These are phyloP conservation scores for Haplosporangium gracile DNA, from an alignment of 192 early-diverging fungal species.

Conservation along the genomic window DNA sequence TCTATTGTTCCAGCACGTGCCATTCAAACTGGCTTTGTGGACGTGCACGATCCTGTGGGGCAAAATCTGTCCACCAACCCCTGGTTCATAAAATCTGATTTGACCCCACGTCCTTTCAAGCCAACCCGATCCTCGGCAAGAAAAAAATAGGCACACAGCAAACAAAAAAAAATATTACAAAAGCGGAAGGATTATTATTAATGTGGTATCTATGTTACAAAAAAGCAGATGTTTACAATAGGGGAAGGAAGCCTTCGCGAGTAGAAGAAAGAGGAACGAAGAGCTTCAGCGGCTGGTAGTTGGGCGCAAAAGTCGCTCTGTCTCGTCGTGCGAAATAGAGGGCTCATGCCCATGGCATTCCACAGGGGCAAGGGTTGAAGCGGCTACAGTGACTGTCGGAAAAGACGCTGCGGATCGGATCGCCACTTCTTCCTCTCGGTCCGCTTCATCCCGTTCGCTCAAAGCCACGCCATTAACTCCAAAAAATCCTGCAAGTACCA, in stretches of 20 bases:
- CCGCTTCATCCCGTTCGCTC: conserved; percentile 48
- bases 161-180: background rate
- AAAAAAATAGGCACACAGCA: background rate
- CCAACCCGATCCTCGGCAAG: background rate
- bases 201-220: background rate
- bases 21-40: background rate
- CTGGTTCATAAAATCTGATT: too few relatives aligned
- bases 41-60: conserved; percentile 4
- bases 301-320: background rate
- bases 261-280: background rate
- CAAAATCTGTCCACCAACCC: too few relatives aligned
- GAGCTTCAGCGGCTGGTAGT: background rate
- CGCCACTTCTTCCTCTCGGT: conserved; percentile 37
- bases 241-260: background rate
- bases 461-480: conserved; percentile 66
- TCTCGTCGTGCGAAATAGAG: background rate
- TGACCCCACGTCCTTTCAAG: too few relatives aligned
- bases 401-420: conserved; percentile 38
- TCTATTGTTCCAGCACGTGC: background rate
- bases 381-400: conserved; percentile 33
- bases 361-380: conserved; percentile 29
- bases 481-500: conserved; percentile 79
- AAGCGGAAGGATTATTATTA: background rate
- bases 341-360: conserved; percentile 5
- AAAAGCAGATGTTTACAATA: background rate